Evolutionary conservation across 495 filamentous ascomycete genomes (phyloP), one percentile per base, ranked within the genome.

Genomic region (Cudoniella acicularis): DNA sequence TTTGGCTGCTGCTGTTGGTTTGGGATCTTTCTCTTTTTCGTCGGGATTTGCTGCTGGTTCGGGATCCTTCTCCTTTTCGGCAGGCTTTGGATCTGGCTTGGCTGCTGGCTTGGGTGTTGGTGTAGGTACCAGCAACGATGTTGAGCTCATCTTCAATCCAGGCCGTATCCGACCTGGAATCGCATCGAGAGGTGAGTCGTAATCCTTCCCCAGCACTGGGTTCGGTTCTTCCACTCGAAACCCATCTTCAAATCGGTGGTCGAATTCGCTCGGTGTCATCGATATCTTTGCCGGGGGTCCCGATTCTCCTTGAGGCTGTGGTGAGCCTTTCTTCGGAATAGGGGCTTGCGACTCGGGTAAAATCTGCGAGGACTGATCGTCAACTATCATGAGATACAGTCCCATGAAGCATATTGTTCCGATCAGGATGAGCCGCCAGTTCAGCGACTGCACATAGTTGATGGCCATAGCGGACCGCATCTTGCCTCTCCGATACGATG

Each of bases 151-250:
- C 48, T 26, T 36, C 30, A n/a, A n/a, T n/a, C 45, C 45, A 48
- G 45, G 45, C 8, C 45, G 10, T 21, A 20, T 21, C 6, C 45
- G 45, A 8, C 18, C 48, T 6, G 48, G 48, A n/a, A 50, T n/a
- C 10, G 48, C 48, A 50, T 50, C 48, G 23, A 50, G 48, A 3
- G 48, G 48, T 3, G 48, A 50, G n/a, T 50, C 48, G 20, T 50
- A 50, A 2, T 50, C 23, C 10, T 24, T 20, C 10, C 48, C 48
- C 2, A 25, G 23, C 20, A 50, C 48, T 6, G 48, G 21, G 25
- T 50, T 3, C 9, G 48, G 48, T 2, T 17, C 20, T 47, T 47
- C 16, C 8, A 47, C 17, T n/a, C 16, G 8, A n/a, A n/a, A 4
- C 20, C 17, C 8, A 9, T n/a, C 16, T 47, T 17, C 43, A 47